A percentile compares a stretch with the other conserved stretches of the same genome.
Evolutionary conservation across 2,329 filamentous ascomycete species (phyloP).

Genomic region (Didymella exigua): DNA sequence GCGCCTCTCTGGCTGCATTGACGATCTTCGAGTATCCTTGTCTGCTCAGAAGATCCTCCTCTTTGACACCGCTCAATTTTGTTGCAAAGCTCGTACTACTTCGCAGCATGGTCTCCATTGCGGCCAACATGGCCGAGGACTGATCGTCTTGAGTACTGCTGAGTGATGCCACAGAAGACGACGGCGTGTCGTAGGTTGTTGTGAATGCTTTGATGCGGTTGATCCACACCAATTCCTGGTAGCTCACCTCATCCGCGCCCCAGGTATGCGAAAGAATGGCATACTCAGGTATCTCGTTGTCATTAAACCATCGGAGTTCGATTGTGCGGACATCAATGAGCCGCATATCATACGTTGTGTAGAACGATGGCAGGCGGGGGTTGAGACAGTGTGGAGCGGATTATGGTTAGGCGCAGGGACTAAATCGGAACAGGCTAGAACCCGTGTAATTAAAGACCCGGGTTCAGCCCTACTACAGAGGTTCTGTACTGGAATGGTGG

Average conservation of each 20-base stretch:
- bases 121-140: conserved; percentile 14
- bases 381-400: not conserved
- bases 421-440: not conserved
- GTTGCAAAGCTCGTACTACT: conserved; percentile 14
- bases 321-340: conserved; percentile 34
- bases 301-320: conserved; percentile 29
- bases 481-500: not conserved
- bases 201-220: conserved; percentile 19
- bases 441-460: not conserved
- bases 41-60: conserved; percentile 20
- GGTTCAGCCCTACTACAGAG: not conserved
- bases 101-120: conserved; percentile 23
- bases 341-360: conserved; percentile 27
- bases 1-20: conserved; percentile 16
- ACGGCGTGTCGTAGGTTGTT: conserved; percentile 7
- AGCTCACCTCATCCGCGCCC: conserved; percentile 27
- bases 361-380: not conserved
- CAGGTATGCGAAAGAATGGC: conserved; percentile 32
- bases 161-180: conserved; percentile 1
- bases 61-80: conserved; percentile 10
- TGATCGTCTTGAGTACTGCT: conserved; percentile 3
- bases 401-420: not conserved
- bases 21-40: conserved; percentile 25
- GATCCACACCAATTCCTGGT: conserved; percentile 23
- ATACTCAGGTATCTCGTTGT: conserved; percentile 27